Percentiles rank a stretch among this genome's conserved stretches.
phyloP scores from a whole-genome alignment of 1,284 basidiomycete species.

The Ceratobasidium sp. region DNA sequence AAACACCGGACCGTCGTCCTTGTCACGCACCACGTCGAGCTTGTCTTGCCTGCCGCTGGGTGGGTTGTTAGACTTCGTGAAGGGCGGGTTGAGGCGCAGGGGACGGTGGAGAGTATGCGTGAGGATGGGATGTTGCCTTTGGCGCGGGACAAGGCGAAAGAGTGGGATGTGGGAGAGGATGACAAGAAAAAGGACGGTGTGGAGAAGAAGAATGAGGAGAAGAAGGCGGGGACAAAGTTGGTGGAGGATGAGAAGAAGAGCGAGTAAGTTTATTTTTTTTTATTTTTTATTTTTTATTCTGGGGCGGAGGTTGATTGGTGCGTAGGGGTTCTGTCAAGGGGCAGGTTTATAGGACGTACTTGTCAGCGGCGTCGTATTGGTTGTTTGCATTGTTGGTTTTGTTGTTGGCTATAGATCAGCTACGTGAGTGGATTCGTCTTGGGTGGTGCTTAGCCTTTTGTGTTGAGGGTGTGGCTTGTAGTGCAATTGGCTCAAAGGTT shows the following conservation, averaged over 20 bases:
- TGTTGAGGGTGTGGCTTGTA: background rate
- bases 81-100: slow-evolving; percentile 33
- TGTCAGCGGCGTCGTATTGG: slow-evolving; percentile 44
- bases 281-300: background rate
- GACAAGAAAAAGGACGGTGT: background rate
- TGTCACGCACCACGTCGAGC: slow-evolving; percentile 80
- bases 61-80: slow-evolving; percentile 40
- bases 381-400: slow-evolving; percentile 20
- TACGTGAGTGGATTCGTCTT: slow-evolving; percentile 5
- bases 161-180: background rate
- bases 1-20: slow-evolving; percentile 76
- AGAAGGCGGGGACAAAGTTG: slow-evolving; percentile 27
- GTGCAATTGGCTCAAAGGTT: slow-evolving; percentile 39
- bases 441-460: background rate
- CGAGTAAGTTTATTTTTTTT: slow-evolving; percentile 8
- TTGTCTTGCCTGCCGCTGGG: slow-evolving; percentile 76
- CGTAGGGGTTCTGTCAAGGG: slow-evolving; percentile 16
- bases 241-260: slow-evolving; percentile 43
- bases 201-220: background rate
- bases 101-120: slow-evolving; percentile 14
- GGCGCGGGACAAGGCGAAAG: background rate
- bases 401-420: slow-evolving; percentile 7
- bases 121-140: slow-evolving; percentile 1
- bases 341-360: slow-evolving; percentile 35
- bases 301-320: background rate